Conservation (phyloP, 345 rosid species). For the Lepidium africanum region DNA sequence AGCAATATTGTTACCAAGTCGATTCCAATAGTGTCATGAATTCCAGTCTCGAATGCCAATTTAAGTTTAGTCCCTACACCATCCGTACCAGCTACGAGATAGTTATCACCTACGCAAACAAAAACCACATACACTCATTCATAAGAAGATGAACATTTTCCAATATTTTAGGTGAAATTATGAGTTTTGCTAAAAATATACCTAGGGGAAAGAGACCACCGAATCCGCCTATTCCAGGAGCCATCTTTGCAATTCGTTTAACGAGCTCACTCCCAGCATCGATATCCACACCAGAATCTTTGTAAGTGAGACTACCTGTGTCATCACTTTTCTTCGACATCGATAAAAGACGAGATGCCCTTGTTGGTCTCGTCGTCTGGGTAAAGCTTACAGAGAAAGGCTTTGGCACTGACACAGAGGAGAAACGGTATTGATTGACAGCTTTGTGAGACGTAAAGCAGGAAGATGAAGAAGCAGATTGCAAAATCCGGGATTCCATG, state of each 20-base stretch:
- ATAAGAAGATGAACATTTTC: neutral
- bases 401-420: neutral
- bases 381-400: slow-evolving; percentile 11
- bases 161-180: neutral
- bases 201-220: slow-evolving; percentile 90
- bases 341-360: slow-evolving; percentile 1
- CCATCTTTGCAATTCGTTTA: slow-evolving; percentile 76
- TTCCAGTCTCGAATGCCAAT: slow-evolving; percentile 86
- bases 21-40: slow-evolving; percentile 87
- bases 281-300: slow-evolving; percentile 89
- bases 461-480: slow-evolving; percentile 1
- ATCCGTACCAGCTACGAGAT: slow-evolving; percentile 93
- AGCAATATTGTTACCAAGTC: slow-evolving; percentile 50
- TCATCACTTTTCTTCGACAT: slow-evolving; percentile 23
- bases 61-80: slow-evolving; percentile 99
- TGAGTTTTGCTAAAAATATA: slow-evolving; percentile 30
- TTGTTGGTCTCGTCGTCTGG: slow-evolving; percentile 8
- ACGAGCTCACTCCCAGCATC: slow-evolving; percentile 94
- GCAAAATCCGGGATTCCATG: slow-evolving; percentile 26
- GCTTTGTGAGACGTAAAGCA: neutral
- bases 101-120: slow-evolving; percentile 61
- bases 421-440: slow-evolving; percentile 12
- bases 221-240: slow-evolving; percentile 89
- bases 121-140: neutral
- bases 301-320: slow-evolving; percentile 49